Base-by-base conservation (phyloP, 257 asterid species). In the Asclepias syriaca region DNA sequence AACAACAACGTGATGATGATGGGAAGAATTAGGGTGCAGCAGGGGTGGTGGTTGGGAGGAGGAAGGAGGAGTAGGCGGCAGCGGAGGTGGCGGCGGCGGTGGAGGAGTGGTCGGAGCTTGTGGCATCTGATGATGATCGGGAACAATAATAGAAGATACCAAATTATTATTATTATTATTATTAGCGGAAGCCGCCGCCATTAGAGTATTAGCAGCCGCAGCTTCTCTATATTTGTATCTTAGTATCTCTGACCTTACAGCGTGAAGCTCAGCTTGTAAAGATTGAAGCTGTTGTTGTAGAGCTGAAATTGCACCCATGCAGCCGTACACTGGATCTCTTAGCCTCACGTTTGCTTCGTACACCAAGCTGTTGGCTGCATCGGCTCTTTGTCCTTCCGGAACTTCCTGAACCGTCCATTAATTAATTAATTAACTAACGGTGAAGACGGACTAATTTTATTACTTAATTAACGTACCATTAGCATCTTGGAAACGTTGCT, bases 401-500 rank as follows among this genome's bases (percentile, higher is more conserved):
- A 90, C 98, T 72, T 93, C 98, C 98, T 92, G 79, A 11, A 66
- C 45, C 45, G 9, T 40, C 45, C 45, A 29, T 29, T 29, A 29
- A 2, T 29, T 29, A 1, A 34, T 34, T 34, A 34, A 34, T 34
- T 34, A 34, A 34, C 39, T 34, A 34, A 34, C 39, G 39, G 39
- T 34, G 39, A 4, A 34, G 39, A 2, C 2, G 0, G 39, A 3
- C 6, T 34, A 34, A 48, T 48, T 2, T 48, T 4, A 51, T 16
- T 51, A 51, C 16, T 50, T 50, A 14, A 13, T 1, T 3, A 0
- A 13, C 5, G 43, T 85, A 92, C 98, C 96, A 81, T 74, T 77
- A 92, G 96, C 90, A 92, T 69, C 96, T 92, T 92, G 91, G 98
- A 88, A 80, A 92, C 98, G 56, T 92, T 92, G 88, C 98, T 92